phyloP scores from a whole-genome alignment of 345 rosid genomes.

The Gossypium australe region DNA sequence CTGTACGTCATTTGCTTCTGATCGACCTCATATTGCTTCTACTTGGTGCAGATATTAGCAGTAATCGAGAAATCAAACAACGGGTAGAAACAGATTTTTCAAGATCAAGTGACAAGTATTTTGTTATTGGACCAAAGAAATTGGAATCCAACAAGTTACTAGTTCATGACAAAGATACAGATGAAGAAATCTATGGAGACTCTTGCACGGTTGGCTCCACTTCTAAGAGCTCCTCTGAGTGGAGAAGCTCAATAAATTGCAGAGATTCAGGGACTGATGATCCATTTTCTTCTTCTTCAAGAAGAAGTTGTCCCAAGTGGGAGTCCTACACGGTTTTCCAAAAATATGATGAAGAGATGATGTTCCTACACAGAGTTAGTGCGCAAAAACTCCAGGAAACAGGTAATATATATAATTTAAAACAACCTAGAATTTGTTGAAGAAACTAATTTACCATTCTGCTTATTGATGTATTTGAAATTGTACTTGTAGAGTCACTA shows the following conservation, averaged over 20 bases:
- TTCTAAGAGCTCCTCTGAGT: conserved; percentile 95
- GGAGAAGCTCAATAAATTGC: conserved; percentile 84
- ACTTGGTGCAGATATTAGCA: conserved; percentile 10
- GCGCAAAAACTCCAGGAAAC: conserved; percentile 96
- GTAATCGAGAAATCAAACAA: conserved; percentile 9
- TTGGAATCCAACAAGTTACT: conserved; percentile 30
- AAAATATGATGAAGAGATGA: conserved; percentile 95
- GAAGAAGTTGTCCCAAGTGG: conserved; percentile 97
- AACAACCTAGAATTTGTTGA: neutral
- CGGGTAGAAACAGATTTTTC: conserved; percentile 13
- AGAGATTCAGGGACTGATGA: conserved; percentile 72
- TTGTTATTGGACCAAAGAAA: conserved; percentile 22
- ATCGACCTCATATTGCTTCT: conserved; percentile 18
- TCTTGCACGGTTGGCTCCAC: conserved; percentile 85
- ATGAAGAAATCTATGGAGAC: conserved; percentile 65
- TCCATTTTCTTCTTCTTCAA: conserved; percentile 88
- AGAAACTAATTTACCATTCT: neutral
- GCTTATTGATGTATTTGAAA: neutral
- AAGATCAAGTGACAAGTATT: conserved; percentile 23
- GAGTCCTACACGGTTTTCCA: conserved; percentile 94
- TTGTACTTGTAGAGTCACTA: conserved; percentile 50
- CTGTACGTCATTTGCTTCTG: neutral
- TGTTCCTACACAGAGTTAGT: conserved; percentile 64
- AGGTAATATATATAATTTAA: conserved; percentile 31
- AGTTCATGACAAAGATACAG: conserved; percentile 33